phyloP scores from a whole-genome alignment of 176 grass and related monocot species.

The Oryza officinalis region DNA sequence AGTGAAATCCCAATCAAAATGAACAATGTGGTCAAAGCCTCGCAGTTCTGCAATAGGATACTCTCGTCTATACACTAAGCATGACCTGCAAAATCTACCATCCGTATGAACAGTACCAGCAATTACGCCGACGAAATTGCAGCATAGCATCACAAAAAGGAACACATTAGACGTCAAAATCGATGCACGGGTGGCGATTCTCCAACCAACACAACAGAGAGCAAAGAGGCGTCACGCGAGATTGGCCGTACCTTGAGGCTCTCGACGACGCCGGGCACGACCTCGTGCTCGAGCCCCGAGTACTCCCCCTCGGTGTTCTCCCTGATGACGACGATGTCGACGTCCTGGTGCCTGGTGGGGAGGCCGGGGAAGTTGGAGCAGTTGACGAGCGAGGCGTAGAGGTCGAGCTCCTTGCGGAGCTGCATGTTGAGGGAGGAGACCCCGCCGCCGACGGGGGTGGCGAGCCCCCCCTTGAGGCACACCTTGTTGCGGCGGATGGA shows the following conservation, averaged over 20 bases:
- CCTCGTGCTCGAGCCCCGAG: slow-evolving; percentile 95
- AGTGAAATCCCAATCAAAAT: not conserved
- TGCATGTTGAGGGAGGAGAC: slow-evolving; percentile 89
- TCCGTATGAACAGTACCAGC: not conserved
- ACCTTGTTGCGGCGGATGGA: slow-evolving; percentile 91
- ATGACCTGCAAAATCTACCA: slow-evolving; percentile 6
- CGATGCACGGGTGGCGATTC: not conserved
- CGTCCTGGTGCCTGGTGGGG: slow-evolving; percentile 77
- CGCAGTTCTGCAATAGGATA: not conserved
- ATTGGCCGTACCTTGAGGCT: slow-evolving; percentile 73
- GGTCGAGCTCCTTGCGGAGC: slow-evolving; percentile 89
- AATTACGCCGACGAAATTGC: not conserved
- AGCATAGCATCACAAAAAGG: not conserved
- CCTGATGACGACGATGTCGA: slow-evolving; percentile 94
- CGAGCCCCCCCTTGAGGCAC: slow-evolving; percentile 81
- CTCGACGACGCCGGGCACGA: slow-evolving; percentile 90
- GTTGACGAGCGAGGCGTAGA: slow-evolving; percentile 86
- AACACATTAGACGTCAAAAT: slow-evolving; percentile 3
- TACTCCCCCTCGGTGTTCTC: slow-evolving; percentile 99
- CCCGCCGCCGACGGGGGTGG: slow-evolving; percentile 78
- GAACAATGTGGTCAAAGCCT: not conserved
- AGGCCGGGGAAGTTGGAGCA: slow-evolving; percentile 80
- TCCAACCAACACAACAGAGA: slow-evolving; percentile 3
- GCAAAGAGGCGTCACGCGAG: not conserved
- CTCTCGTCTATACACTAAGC: not conserved